These are phyloP conservation scores for Protomyces macrosporus DNA, from an alignment of 1,139 yeast genomes.

Conservation along the genomic window DNA sequence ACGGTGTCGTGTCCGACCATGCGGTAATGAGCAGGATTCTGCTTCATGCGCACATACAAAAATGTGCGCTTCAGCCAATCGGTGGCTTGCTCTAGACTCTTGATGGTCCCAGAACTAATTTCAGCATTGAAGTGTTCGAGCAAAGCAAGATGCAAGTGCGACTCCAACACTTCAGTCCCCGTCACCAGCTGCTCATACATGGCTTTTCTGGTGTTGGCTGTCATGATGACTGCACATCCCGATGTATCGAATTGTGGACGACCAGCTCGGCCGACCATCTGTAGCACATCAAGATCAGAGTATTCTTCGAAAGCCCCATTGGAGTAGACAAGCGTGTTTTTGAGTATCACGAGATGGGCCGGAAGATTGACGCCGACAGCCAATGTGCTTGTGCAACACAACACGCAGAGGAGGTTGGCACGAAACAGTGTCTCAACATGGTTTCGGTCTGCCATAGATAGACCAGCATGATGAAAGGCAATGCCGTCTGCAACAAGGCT, in stretches of 20 bases:
- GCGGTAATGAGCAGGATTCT: constrained; percentile 39
- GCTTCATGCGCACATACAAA: constrained; percentile 46
- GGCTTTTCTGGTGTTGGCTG: constrained; percentile 41
- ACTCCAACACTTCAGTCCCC: constrained; percentile 49
- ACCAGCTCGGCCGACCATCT: constrained; percentile 45
- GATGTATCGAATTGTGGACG: constrained; percentile 50
- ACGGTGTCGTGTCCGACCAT: constrained; percentile 7
- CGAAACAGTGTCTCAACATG: constrained; percentile 47
- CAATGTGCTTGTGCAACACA: constrained; percentile 56
- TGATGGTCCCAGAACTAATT: constrained; percentile 45
- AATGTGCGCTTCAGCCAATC: constrained; percentile 52
- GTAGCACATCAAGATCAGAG: constrained; percentile 53
- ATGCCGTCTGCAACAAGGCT: constrained; percentile 41
- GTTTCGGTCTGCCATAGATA: constrained; percentile 45
- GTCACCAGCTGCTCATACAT: constrained; percentile 45
- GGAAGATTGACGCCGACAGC: constrained; percentile 58
- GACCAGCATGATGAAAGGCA: constrained; percentile 58
- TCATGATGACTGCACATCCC: constrained; percentile 50
- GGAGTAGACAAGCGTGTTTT: constrained; percentile 54
- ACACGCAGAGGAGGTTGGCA: constrained; percentile 43
- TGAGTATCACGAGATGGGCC: constrained; percentile 55
- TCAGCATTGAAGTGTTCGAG: constrained; percentile 49
- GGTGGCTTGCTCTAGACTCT: constrained; percentile 43
- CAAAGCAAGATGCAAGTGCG: constrained; percentile 46
- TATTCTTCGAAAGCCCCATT: constrained; percentile 49